These are phyloP conservation scores for Raffaelea ambrosiae DNA, from an alignment of 2,329 filamentous ascomycete species.

Conservation along the genomic window DNA sequence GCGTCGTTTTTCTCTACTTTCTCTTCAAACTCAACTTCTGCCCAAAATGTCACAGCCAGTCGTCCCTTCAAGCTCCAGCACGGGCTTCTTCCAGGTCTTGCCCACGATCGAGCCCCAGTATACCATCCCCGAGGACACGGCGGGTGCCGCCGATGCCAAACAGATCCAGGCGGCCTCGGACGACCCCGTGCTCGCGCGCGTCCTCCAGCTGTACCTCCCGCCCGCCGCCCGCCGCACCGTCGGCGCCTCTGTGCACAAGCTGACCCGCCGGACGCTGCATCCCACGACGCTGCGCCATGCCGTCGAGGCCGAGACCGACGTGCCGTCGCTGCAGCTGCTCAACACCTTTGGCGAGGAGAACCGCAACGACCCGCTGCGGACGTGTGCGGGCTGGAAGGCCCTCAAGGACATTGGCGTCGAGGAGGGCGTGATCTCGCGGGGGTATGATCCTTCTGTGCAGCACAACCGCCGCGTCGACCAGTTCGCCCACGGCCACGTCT, in stretches of 20 bases:
- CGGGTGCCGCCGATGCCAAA: slow-evolving; percentile 28
- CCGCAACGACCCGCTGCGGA: slow-evolving; percentile 51
- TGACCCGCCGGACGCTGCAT: slow-evolving; percentile 35
- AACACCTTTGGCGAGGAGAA: slow-evolving; percentile 55
- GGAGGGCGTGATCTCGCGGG: slow-evolving; percentile 31
- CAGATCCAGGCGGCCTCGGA: neutral
- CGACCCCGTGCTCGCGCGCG: neutral
- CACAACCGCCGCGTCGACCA: slow-evolving; percentile 43
- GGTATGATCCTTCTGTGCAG: neutral
- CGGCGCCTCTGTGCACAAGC: too few relatives aligned
- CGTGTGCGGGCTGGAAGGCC: slow-evolving; percentile 57
- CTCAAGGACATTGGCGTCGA: slow-evolving; percentile 50
- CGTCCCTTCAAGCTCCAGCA: slow-evolving; percentile 34
- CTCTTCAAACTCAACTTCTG: too few relatives aligned
- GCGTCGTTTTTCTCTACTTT: too few relatives aligned
- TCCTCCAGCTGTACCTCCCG: slow-evolving; percentile 45
- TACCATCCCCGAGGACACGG: slow-evolving; percentile 46
- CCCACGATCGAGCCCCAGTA: slow-evolving; percentile 47
- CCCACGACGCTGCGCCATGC: slow-evolving; percentile 42
- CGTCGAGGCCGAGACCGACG: slow-evolving; percentile 57
- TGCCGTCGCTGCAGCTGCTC: slow-evolving; percentile 52
- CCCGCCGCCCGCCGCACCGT: slow-evolving; percentile 26
- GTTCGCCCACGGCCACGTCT: slow-evolving; percentile 48
- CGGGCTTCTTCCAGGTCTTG: slow-evolving; percentile 48
- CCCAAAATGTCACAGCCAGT: too few relatives aligned